Evolutionary conservation across 768 basidiomycete genomes (phyloP), one percentile per base, ranked within the genome.

Genomic region (Hemileccinum rubropunctum): DNA sequence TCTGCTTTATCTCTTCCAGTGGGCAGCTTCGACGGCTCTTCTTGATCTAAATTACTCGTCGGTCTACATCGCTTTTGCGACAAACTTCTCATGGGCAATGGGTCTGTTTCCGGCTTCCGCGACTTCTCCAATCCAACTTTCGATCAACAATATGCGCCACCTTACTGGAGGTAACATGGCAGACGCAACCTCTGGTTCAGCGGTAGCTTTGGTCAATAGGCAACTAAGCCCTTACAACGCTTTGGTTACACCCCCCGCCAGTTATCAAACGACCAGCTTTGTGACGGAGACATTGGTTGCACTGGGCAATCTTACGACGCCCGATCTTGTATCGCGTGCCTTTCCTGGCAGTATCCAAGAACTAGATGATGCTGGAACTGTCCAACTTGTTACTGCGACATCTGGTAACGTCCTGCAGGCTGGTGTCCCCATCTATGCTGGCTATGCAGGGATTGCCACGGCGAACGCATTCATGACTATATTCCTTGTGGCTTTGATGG

Each of bases 391-490:
- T 41, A 88, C 88, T 3, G 54, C 74, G 20, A 71, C 71, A 9
- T 84, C 85, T 1, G 67, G 75, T 20, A 87, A 91, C 64, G 70
- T 87, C 32, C 78, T 95, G 17, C 73, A 86, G 55, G 86, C 88
- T 17, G 94, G 92, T 18, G 69, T 95, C 20, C 91, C 92, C 4
- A 86, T 89, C 28, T 95, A 85, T 58, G 83, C 82, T 53, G 92
- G 87, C 60, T 79, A 81, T 13, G 67, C 90, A 21, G 80, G 83
- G 47, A 87, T 98, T 50, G 83, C 88, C 10, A 86, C 85, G 0
- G 87, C 86, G 47, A 95, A 97, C 69, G 87, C 87, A 7, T 97
- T 91, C 71, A 88, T 90, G 79, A 94, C 91, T 5, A 71, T 84
- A n/a, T 95, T 97, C 67, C 71, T 95, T 38, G 73, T 80, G 41